Evolutionary conservation across 2,329 filamentous ascomycete species (phyloP).

Genomic region (Bipolaris cookei): DNA sequence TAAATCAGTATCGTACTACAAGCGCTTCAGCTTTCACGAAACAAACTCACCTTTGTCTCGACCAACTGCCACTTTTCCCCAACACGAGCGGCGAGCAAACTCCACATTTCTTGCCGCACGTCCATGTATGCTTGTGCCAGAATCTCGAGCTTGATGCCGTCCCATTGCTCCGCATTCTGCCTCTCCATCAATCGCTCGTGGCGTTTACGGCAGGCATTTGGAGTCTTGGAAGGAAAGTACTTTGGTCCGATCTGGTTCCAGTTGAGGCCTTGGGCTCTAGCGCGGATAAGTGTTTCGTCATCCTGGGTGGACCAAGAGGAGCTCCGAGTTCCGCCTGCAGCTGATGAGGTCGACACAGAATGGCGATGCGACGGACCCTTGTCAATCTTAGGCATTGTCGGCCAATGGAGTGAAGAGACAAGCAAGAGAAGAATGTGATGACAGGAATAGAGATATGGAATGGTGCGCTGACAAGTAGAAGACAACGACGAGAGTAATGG

Average conservation of each 20-base stretch:
- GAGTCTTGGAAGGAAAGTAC: slow-evolving; percentile 76
- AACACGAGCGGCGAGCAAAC: slow-evolving; percentile 68
- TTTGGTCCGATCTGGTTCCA: slow-evolving; percentile 80
- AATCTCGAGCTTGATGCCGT: slow-evolving; percentile 73
- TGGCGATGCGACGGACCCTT: slow-evolving; percentile 41
- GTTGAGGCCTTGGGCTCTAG: slow-evolving; percentile 77
- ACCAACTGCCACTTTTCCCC: slow-evolving; percentile 68
- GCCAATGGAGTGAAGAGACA: slow-evolving; percentile 29
- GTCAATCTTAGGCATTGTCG: slow-evolving; percentile 57
- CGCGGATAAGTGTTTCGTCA: slow-evolving; percentile 74
- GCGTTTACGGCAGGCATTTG: slow-evolving; percentile 87
- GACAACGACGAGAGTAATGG: slow-evolving; percentile 23
- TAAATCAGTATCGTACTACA: slow-evolving; percentile 16
- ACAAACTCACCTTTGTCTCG: slow-evolving; percentile 74
- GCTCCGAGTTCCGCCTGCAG: slow-evolving; percentile 43
- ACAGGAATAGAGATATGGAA: slow-evolving; percentile 17
- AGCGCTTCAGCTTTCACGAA: neutral
- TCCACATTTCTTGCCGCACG: slow-evolving; percentile 83
- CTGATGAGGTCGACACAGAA: slow-evolving; percentile 42
- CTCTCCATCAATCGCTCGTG: slow-evolving; percentile 85
- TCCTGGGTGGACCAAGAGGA: slow-evolving; percentile 73
- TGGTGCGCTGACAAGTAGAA: slow-evolving; percentile 20
- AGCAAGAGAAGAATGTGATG: slow-evolving; percentile 21
- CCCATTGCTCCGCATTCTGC: slow-evolving; percentile 76
- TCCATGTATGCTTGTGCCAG: slow-evolving; percentile 80